Percentiles rank a stretch among this genome's conserved stretches.
phyloP scores from a whole-genome alignment of 805 yeast species.

The Ogataea dorogensis region DNA sequence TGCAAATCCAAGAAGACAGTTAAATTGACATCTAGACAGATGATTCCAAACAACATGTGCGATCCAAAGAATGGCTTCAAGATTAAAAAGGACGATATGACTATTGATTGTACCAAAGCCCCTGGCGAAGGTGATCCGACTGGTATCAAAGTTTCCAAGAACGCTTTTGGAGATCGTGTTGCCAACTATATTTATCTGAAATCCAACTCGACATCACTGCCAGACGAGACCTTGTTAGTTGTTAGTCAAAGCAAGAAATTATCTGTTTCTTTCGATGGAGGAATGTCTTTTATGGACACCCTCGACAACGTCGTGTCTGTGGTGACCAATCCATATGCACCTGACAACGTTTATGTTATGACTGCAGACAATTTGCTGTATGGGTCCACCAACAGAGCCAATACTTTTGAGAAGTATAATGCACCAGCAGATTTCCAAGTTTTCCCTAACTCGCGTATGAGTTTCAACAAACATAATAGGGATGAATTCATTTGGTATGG shows the following conservation, averaged over 20 bases:
- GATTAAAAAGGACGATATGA: constrained; percentile 24
- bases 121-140: constrained; percentile 18
- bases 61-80: constrained; percentile 20
- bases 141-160: constrained; percentile 38
- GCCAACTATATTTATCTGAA: constrained; percentile 60
- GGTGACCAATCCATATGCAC: constrained; percentile 57
- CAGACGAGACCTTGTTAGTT: constrained; percentile 65
- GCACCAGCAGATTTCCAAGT: constrained; percentile 52
- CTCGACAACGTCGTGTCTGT: constrained; percentile 46
- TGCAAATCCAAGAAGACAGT: constrained; percentile 25
- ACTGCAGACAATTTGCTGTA: constrained; percentile 51
- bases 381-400: constrained; percentile 67
- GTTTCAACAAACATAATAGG: constrained; percentile 59
- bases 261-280: constrained; percentile 72
- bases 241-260: constrained; percentile 51
- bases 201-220: constrained; percentile 39
- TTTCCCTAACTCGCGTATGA: constrained; percentile 40
- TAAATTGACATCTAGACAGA: constrained; percentile 25
- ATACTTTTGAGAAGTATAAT: constrained; percentile 43
- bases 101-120: constrained; percentile 37
- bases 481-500: constrained; percentile 70
- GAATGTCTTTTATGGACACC: constrained; percentile 44
- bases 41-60: constrained; percentile 31
- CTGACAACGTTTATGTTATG: constrained; percentile 54
- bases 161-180: constrained; percentile 52